These are phyloP conservation scores for Pseudozyma thailandica DNA, from an alignment of 1,284 basidiomycete species.

Conservation along the genomic window DNA sequence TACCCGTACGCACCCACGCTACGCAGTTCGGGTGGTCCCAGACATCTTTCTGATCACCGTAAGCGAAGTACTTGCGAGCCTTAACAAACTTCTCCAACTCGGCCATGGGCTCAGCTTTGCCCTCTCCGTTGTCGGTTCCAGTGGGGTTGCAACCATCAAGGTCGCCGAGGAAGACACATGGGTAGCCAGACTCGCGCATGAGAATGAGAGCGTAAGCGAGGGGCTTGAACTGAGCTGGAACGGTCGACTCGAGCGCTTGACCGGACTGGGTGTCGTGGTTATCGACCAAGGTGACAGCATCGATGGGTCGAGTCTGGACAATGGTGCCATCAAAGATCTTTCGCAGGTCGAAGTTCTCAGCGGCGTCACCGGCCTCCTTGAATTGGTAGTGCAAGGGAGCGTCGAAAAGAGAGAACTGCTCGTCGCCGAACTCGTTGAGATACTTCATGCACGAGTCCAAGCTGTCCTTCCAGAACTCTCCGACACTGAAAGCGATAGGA, in stretches of 20 bases:
- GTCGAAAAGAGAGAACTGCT: conserved; percentile 74
- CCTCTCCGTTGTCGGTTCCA: conserved; percentile 56
- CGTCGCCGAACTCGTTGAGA: conserved; percentile 69
- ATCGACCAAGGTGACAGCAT: conserved; percentile 74
- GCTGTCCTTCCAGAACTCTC: conserved; percentile 62
- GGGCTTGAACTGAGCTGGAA: conserved; percentile 73
- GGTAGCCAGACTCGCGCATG: conserved; percentile 83
- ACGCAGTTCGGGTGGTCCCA: conserved; percentile 57
- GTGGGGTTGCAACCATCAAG: conserved; percentile 72
- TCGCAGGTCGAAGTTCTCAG: conserved; percentile 71
- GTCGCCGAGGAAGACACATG: conserved; percentile 94
- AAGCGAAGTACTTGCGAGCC: conserved; percentile 72
- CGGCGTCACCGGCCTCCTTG: conserved; percentile 72
- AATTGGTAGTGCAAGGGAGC: conserved; percentile 74
- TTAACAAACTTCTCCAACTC: conserved; percentile 71
- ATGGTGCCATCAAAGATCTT: conserved; percentile 74
- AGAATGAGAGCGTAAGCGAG: conserved; percentile 85
- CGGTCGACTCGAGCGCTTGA: conserved; percentile 72
- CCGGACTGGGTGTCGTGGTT: conserved; percentile 71
- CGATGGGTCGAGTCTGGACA: conserved; percentile 72
- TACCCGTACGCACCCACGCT: conserved; percentile 53
- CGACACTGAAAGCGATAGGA: conserved; percentile 51
- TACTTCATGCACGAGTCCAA: conserved; percentile 58
- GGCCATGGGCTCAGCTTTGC: conserved; percentile 67
- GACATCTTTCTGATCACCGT: conserved; percentile 71